phyloP scores from a whole-genome alignment of 345 rosid genomes.

The Eucalyptus tenuipes region DNA sequence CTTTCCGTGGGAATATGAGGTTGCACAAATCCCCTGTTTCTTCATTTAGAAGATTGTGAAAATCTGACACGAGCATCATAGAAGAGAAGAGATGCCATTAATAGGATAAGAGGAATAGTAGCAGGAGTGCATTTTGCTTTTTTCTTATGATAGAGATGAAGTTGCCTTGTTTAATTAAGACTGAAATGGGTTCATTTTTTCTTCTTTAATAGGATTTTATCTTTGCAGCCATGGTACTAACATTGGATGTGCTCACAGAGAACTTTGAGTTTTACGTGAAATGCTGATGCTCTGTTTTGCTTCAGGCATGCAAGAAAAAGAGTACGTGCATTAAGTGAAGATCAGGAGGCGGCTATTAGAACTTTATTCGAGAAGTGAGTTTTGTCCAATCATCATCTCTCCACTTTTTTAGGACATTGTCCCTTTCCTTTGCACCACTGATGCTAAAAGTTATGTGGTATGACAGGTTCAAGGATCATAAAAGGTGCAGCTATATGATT shows the following conservation, averaged over 20 bases:
- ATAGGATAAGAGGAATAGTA: not conserved
- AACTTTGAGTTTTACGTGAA: not conserved
- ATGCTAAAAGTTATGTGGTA: not conserved
- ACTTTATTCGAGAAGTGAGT: constrained; percentile 75
- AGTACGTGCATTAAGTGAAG: constrained; percentile 52
- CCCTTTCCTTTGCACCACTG: not conserved
- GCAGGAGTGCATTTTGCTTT: not conserved
- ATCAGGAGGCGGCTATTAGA: constrained; percentile 65
- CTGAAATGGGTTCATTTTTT: not conserved
- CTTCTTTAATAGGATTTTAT: not conserved
- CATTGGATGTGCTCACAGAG: not conserved
- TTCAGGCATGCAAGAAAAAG: constrained; percentile 67
- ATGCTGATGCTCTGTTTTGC: not conserved
- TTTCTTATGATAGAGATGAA: not conserved
- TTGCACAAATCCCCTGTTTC: not conserved
- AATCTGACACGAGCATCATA: not conserved
- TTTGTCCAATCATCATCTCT: not conserved
- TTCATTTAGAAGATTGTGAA: not conserved
- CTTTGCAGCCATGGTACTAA: not conserved
- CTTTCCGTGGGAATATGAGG: not conserved
- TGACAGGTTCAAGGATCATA: constrained; percentile 68
- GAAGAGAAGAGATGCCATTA: not conserved
- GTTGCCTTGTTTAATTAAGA: not conserved
- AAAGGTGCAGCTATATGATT: constrained; percentile 66
- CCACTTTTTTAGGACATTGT: not conserved